Conservation (phyloP, 495 filamentous ascomycete genomes). For the Aspergillus avenaceus region DNA sequence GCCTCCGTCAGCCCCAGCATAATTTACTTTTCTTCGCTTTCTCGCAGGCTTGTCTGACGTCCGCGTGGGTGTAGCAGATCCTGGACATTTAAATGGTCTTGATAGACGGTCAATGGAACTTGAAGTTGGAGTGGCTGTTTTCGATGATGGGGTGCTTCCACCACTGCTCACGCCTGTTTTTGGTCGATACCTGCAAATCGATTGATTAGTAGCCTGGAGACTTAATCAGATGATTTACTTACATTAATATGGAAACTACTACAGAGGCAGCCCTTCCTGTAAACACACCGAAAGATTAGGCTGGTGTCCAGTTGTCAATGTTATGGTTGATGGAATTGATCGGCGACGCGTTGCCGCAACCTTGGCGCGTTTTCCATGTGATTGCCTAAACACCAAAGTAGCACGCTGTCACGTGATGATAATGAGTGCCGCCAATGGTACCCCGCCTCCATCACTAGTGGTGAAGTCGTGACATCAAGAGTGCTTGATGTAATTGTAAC, state of each 20-base stretch:
- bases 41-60: conserved; percentile 77
- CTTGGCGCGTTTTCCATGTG: conserved; percentile 15
- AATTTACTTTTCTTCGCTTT: conserved; percentile 87
- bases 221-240: not conserved
- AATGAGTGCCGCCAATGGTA: not conserved
- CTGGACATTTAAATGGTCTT: conserved; percentile 92
- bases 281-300: not conserved
- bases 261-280: not conserved
- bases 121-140: conserved; percentile 32
- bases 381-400: conserved; percentile 31
- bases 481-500: no score
- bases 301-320: not conserved
- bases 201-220: not conserved
- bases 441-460: not conserved
- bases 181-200: conserved; percentile 40
- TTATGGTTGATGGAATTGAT: not conserved
- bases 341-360: conserved; percentile 21
- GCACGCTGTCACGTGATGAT: conserved; percentile 33
- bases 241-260: conserved; percentile 10
- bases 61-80: conserved; percentile 65
- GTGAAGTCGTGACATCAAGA: no score
- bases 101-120: conserved; percentile 66
- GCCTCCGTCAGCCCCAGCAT: conserved; percentile 72
- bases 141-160: conserved; percentile 36
- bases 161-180: conserved; percentile 24